Evolutionary conservation across 768 basidiomycete genomes (phyloP), one percentile per base, ranked within the genome.

Genomic region (Suillus occidentalis): DNA sequence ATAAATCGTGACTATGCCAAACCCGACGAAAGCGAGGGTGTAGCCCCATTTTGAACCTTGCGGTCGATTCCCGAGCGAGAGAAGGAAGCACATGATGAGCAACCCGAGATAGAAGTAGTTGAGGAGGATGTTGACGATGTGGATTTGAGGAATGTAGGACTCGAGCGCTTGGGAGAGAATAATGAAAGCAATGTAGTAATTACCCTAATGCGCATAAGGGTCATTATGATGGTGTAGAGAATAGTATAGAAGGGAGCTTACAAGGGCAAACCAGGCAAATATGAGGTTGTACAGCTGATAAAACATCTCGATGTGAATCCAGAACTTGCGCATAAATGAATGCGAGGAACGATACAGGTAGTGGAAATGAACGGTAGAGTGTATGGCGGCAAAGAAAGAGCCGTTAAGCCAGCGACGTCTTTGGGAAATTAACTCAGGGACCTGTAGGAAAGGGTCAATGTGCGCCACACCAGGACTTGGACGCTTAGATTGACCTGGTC

Each of bases 381-480:
- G 95, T 18, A 99, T 88, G 0, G 92, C 94, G 12, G 96, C 97
- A 77, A 99, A 99, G 87, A 99, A 99, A 4, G 94, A 96, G 16
- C 97, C 95, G 75, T 98, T 98, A 34, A 99, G 84, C 97, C 97
- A 99, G 47, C 96, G 89, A 43, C 97, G 86, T 60, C 97, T 90
- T 73, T 99, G 97, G 0, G 93, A 93, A 70, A 99, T 94, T 66
- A 99, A 79, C 75, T 98, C 97, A 0, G 97, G 94, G 20, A 97
- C 88, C 86, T 90, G 67, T 28, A 7, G 43, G 28, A 7, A 56
- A 53, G 12, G 40, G 57, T 63, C 13, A 69, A 63, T 13, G 12
- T 12, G 60, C 22, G 20, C 4, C 18, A 16, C 52, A 36, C 18
- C n/a, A 40, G n/a, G 7, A 65, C 58, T 53, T 9, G 16, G 34